These are phyloP conservation scores for Aspergillus arachidicola DNA, from an alignment of 2,329 filamentous ascomycete genomes.

Conservation along the genomic window DNA sequence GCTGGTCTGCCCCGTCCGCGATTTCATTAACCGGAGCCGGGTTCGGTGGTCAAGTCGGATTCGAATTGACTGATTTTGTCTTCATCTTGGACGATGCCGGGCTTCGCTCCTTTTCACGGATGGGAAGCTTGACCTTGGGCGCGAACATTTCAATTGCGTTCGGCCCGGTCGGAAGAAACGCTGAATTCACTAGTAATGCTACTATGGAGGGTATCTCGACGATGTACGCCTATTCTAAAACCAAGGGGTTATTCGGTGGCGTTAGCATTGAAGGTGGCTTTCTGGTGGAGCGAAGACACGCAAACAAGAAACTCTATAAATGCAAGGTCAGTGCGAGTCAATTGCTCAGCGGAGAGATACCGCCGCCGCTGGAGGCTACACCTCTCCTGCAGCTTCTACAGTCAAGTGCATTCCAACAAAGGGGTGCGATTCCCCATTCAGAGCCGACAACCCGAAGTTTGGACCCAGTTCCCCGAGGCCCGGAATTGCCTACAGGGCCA, in stretches of 20 bases:
- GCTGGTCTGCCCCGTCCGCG: constrained; percentile 51
- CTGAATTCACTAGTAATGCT: constrained; percentile 87
- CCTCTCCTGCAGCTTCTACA: constrained; percentile 82
- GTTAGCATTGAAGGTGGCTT: constrained; percentile 88
- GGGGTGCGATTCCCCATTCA: not conserved
- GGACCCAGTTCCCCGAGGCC: not conserved
- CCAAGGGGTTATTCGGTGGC: constrained; percentile 91
- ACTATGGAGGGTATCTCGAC: constrained; percentile 82
- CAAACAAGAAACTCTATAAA: constrained; percentile 93
- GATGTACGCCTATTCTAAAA: constrained; percentile 95
- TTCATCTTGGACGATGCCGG: constrained; percentile 94
- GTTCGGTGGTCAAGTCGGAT: constrained; percentile 49
- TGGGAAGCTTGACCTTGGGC: constrained; percentile 83
- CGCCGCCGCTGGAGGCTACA: constrained; percentile 75
- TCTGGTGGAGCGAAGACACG: constrained; percentile 87
- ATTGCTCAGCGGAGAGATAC: constrained; percentile 76
- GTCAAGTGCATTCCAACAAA: constrained; percentile 69
- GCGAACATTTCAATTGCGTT: constrained; percentile 94
- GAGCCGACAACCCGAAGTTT: not conserved
- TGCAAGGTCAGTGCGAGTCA: constrained; percentile 75
- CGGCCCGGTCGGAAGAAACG: constrained; percentile 88
- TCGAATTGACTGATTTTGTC: constrained; percentile 69
- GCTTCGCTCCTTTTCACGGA: constrained; percentile 87
- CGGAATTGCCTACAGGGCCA: not conserved
- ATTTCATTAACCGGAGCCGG: constrained; percentile 47